These are phyloP conservation scores for Naganishia liquefaciens DNA, from an alignment of 1,284 basidiomycete genomes.

Conservation along the genomic window DNA sequence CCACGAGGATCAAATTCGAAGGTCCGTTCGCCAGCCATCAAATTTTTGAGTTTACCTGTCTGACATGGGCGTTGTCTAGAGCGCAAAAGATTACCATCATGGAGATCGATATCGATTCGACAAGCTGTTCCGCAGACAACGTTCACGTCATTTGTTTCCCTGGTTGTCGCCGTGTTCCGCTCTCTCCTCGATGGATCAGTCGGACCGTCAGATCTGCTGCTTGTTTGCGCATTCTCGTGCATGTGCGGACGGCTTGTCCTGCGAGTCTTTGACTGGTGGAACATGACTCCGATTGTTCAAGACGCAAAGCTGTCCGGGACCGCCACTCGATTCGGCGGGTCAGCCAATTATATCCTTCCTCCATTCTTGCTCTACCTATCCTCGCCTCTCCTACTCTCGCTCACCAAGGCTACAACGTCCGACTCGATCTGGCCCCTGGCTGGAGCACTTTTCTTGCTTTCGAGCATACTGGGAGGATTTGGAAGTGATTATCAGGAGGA, in stretches of 20 bases:
- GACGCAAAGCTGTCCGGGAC: constrained; percentile 7
- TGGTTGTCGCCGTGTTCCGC: constrained; percentile 79
- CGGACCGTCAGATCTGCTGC: constrained; percentile 48
- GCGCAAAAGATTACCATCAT: constrained; percentile 54
- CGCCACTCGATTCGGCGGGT: constrained; percentile 54
- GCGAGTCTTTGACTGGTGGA: constrained; percentile 28
- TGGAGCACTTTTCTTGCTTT: constrained; percentile 60
- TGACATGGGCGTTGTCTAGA: constrained; percentile 1
- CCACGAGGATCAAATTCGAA: constrained; percentile 59
- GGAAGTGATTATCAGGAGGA: constrained; percentile 33
- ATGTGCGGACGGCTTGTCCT: constrained; percentile 14
- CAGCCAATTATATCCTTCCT: constrained; percentile 73
- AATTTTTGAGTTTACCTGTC: constrained; percentile 6
- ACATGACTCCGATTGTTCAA: neutral
- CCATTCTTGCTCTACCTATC: constrained; percentile 84
- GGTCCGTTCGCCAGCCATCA: constrained; percentile 9
- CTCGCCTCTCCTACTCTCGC: constrained; percentile 84
- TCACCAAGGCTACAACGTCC: constrained; percentile 91
- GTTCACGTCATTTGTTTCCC: constrained; percentile 64
- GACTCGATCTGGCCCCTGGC: constrained; percentile 96
- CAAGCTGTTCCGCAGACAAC: constrained; percentile 64
- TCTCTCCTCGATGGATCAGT: constrained; percentile 66
- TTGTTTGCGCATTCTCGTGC: constrained; percentile 19
- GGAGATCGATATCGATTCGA: constrained; percentile 74
- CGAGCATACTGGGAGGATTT: constrained; percentile 39